Conservation (phyloP, 108 stramenopile genomes). For the Ochromonas danica region DNA sequence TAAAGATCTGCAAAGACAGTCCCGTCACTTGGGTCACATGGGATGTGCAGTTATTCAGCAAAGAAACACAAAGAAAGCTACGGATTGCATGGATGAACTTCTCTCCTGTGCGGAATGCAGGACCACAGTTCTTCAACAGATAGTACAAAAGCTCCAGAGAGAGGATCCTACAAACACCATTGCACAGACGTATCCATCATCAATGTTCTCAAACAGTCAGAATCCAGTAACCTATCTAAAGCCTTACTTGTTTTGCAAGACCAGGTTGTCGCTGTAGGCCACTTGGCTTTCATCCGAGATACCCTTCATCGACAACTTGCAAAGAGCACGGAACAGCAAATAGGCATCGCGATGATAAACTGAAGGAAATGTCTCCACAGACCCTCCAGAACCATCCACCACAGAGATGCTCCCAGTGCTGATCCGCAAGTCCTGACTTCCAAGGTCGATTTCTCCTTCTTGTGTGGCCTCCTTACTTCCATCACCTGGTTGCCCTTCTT, state of each 20-base stretch:
- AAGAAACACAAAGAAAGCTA: conserved; percentile 80
- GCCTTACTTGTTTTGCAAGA: conserved; percentile 26
- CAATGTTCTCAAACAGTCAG: not conserved
- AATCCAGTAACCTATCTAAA: not conserved
- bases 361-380: conserved; percentile 62
- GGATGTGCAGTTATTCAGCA: conserved; percentile 90
- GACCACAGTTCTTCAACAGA: conserved; percentile 70
- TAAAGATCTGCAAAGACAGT: conserved; percentile 85
- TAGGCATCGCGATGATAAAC: conserved; percentile 90
- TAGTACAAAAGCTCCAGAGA: conserved; percentile 86
- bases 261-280: conserved; percentile 24
- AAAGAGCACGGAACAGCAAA: conserved; percentile 84
- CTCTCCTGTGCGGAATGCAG: conserved; percentile 63
- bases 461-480: too few species aligned
- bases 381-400: not conserved
- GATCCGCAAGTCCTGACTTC: too few species aligned
- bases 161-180: conserved; percentile 73
- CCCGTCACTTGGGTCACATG: conserved; percentile 75
- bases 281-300: not conserved
- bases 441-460: too few species aligned
- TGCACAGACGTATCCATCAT: not conserved
- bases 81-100: conserved; percentile 82
- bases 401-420: not conserved
- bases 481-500: too few species aligned
- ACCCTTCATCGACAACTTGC: conserved; percentile 83